Percentiles rank a stretch among this genome's conserved stretches.
Evolutionary conservation across 208 protist genomes (phyloP).

Genomic region (Acanthamoeba lenticulata): DNA sequence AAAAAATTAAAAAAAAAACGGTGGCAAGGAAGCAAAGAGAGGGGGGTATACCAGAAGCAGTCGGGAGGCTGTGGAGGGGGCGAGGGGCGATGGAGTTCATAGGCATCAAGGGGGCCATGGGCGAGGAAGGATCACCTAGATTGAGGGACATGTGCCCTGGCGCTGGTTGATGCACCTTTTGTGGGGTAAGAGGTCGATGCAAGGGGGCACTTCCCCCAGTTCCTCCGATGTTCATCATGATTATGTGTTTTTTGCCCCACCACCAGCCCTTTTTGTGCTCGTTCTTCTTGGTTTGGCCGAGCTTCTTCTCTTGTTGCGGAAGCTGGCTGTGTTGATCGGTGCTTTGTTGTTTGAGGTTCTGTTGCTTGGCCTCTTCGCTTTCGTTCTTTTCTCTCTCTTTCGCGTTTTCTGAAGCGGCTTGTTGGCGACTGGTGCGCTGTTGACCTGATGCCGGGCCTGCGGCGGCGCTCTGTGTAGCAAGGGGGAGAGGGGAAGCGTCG

Average conservation of each 20-base stretch:
- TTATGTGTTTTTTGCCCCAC: neutral
- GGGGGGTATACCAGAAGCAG: neutral
- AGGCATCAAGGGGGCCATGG: neutral
- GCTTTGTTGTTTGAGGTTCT: neutral
- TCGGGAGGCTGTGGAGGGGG: neutral
- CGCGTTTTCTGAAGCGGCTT: neutral
- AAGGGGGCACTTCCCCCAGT: neutral
- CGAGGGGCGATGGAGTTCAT: neutral
- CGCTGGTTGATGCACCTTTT: neutral
- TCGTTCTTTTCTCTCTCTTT: neutral
- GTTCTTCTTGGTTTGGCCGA: neutral
- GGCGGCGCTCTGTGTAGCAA: neutral
- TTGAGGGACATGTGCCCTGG: neutral
- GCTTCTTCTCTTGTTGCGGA: neutral
- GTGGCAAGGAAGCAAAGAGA: neutral
- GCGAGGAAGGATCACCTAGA: neutral
- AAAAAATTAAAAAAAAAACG: neutral
- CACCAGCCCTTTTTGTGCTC: neutral
- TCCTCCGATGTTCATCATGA: neutral
- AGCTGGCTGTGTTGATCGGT: neutral
- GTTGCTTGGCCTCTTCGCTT: neutral
- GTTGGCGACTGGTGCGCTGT: neutral
- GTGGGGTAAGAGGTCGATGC: neutral
- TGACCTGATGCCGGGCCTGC: no score
- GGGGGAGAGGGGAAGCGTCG: neutral